These are phyloP conservation scores for Alnus rubra DNA, from an alignment of 306 rosid species.

Conservation along the genomic window DNA sequence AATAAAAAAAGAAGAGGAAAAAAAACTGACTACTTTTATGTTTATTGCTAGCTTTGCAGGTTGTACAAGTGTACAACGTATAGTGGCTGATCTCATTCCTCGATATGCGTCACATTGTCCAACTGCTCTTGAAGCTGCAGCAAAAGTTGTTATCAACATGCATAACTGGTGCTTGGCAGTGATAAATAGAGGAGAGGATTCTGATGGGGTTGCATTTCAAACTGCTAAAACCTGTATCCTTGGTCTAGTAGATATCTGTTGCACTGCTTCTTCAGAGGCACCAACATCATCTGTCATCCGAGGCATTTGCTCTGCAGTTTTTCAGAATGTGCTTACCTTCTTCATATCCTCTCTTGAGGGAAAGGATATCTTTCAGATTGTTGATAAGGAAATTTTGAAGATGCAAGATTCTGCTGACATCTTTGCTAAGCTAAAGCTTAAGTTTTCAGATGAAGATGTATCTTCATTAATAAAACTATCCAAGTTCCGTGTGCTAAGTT, in stretches of 20 bases:
- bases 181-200: slow-evolving; percentile 67
- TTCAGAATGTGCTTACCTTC: slow-evolving; percentile 71
- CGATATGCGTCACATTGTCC: slow-evolving; percentile 82
- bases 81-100: slow-evolving; percentile 89
- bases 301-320: slow-evolving; percentile 78
- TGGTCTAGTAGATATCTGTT: slow-evolving; percentile 76
- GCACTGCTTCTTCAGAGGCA: slow-evolving; percentile 62
- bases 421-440: slow-evolving; percentile 58
- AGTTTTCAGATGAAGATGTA: slow-evolving; percentile 58
- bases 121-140: slow-evolving; percentile 85
- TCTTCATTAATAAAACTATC: slow-evolving; percentile 51
- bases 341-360: slow-evolving; percentile 62
- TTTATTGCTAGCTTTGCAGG: slow-evolving; percentile 54
- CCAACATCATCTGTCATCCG: slow-evolving; percentile 68
- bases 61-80: slow-evolving; percentile 77
- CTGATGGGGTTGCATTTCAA: slow-evolving; percentile 68
- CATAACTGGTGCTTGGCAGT: slow-evolving; percentile 61
- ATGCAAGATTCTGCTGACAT: slow-evolving; percentile 55
- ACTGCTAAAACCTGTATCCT: slow-evolving; percentile 69
- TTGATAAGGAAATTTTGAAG: slow-evolving; percentile 58
- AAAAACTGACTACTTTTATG: slow-evolving; percentile 14
- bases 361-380: slow-evolving; percentile 58
- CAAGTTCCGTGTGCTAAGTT: slow-evolving; percentile 54
- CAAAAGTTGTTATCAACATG: slow-evolving; percentile 76
- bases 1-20: not conserved